Evolutionary conservation across 306 rosid species (phyloP).

Genomic region (Bauhinia variegata): DNA sequence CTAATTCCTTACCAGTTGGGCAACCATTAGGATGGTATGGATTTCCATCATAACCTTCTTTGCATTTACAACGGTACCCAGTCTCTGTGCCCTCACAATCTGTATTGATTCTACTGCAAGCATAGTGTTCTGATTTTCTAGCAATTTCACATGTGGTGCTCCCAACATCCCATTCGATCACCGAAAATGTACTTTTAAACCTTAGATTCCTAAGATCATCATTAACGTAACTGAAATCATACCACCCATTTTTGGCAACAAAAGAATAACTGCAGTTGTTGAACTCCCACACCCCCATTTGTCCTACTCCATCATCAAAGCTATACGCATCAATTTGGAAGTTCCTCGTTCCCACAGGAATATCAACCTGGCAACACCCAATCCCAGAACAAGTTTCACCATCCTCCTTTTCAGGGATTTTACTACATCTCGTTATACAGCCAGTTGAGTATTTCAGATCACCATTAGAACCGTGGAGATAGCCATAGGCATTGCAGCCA

Average conservation of each 20-base stretch:
- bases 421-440: slow-evolving; percentile 9
- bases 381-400: slow-evolving; percentile 8
- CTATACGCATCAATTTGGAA: background rate
- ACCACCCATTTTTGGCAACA: slow-evolving; percentile 1
- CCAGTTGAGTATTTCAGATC: background rate
- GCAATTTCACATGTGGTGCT: background rate
- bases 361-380: slow-evolving; percentile 33
- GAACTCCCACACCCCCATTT: background rate
- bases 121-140: background rate
- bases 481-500: slow-evolving; percentile 37
- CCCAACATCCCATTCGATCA: slow-evolving; percentile 34
- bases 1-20: slow-evolving; percentile 24
- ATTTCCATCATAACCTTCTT: slow-evolving; percentile 36
- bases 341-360: slow-evolving; percentile 1
- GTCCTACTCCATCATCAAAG: background rate
- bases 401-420: background rate
- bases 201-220: background rate
- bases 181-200: background rate
- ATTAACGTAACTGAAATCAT: slow-evolving; percentile 23
- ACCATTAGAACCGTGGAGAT: background rate
- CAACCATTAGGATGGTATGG: slow-evolving; percentile 39
- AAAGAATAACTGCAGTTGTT: slow-evolving; percentile 36
- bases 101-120: slow-evolving; percentile 13
- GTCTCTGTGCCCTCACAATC: background rate
- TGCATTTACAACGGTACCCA: slow-evolving; percentile 36